Evolutionary conservation across 805 yeast species (phyloP).

Genomic region (Wickerhamiella occidentalis): DNA sequence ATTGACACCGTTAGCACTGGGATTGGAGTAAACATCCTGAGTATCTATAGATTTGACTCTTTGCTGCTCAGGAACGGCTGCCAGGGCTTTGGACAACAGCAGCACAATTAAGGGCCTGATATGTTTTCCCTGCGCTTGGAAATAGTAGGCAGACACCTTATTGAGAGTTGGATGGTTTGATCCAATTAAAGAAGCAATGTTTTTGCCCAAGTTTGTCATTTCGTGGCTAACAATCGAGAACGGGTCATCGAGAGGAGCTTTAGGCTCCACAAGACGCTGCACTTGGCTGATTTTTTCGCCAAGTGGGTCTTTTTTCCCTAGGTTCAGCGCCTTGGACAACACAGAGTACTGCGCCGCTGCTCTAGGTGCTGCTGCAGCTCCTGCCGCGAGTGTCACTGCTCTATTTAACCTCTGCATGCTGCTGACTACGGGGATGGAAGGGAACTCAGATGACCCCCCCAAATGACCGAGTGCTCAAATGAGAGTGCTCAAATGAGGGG

Average conservation of each 20-base stretch:
- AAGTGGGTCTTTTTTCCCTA: slow-evolving; percentile 13
- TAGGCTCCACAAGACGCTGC: slow-evolving; percentile 27
- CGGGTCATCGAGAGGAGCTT: slow-evolving; percentile 55
- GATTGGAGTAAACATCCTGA: slow-evolving; percentile 23
- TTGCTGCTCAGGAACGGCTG: slow-evolving; percentile 53
- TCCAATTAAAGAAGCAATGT: slow-evolving; percentile 77
- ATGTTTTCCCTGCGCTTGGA: slow-evolving; percentile 92
- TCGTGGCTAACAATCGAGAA: slow-evolving; percentile 83
- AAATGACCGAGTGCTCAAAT: no score
- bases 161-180: slow-evolving; percentile 89
- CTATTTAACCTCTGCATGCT: neutral
- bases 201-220: slow-evolving; percentile 78
- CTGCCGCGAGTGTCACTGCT: neutral
- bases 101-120: slow-evolving; percentile 85
- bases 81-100: slow-evolving; percentile 66
- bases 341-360: slow-evolving; percentile 1
- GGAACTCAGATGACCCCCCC: no score
- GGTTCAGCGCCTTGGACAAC: slow-evolving; percentile 8
- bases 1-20: slow-evolving; percentile 26
- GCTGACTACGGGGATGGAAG: slow-evolving; percentile 3
- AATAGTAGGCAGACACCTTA: slow-evolving; percentile 86
- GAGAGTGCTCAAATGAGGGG: no score
- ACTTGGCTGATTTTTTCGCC: slow-evolving; percentile 22
- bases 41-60: slow-evolving; percentile 47
- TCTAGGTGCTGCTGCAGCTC: neutral